Base-by-base conservation (phyloP, 352 stramenopile genomes). In the Phytopythium vexans region DNA sequence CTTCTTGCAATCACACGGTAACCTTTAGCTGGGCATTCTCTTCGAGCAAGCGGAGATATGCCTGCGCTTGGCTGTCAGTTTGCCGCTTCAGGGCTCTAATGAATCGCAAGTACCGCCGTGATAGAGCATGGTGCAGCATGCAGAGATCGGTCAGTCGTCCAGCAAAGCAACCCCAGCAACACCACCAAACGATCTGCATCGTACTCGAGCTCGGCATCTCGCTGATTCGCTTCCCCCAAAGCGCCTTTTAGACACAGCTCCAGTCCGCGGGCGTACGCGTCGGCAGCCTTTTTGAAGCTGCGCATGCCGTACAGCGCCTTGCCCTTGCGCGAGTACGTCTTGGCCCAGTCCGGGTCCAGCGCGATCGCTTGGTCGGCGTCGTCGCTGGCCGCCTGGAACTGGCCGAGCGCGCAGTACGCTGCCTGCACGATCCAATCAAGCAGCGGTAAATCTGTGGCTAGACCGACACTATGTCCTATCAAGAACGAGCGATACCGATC, bases 1-100 rank as follows among this genome's bases (percentile, higher is more conserved):
- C 21, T 27, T 27, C 2, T 27, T n/a, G n/a, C 14, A 45, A 2
- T 32, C 5, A 44, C 14, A 21, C 5, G 12, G 11, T 16, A 58
- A 89, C 79, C 69, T 84, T 87, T 31, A 91, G 77, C 49, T 86
- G 76, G 31, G 58, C 70, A 46, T 91, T 91, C 48, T 93, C 77
- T 43, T 90, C 82, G 16, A 93, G 56, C 7, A 93, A 66, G 21
- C 74, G 78, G 41, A 89, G 63, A 58, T 91, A 93, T 1, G 82
- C 70, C 15, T 82, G 66, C n/a, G 77, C 63, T 53, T 93, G 82
- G 35, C 64, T 89, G 38, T 79, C 66, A 0, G 82, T 88, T 49
- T 91, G 82, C 1, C 66, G 58, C 58, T 83, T 85, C 6, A 93
- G 59, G 0, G 82, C 82, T 64, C 79, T 89, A 40, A 1, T 27